phyloP scores from a whole-genome alignment of 345 rosid species.

The Durio zibethinus region DNA sequence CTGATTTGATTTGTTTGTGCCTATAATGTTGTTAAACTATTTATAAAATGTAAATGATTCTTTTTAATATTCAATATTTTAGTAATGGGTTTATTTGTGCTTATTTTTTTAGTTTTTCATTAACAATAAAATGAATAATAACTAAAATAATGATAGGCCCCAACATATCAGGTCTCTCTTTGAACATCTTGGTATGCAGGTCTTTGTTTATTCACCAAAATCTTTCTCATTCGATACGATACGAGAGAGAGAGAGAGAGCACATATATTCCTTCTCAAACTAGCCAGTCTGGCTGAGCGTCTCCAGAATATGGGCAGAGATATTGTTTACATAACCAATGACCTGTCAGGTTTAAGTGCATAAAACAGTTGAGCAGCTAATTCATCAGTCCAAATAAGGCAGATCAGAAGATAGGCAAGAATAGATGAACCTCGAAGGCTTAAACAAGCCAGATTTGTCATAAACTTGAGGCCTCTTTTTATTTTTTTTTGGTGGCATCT shows the following conservation, averaged over 20 bases:
- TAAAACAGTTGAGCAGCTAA: neutral
- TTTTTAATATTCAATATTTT: neutral
- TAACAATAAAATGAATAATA: neutral
- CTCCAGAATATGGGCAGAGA: neutral
- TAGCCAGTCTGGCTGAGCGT: constrained; percentile 4
- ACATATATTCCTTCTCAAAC: neutral
- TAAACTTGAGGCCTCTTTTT: neutral
- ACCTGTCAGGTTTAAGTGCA: neutral
- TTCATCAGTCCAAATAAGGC: neutral
- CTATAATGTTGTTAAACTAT: neutral
- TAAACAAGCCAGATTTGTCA: neutral
- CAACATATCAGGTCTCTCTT: neutral
- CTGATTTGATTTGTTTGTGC: neutral
- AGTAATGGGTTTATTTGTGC: neutral
- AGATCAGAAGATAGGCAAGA: neutral
- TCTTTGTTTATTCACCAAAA: neutral
- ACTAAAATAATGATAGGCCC: neutral
- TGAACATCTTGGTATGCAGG: neutral
- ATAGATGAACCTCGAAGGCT: neutral
- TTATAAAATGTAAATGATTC: neutral
- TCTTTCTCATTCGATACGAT: neutral
- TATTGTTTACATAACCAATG: neutral
- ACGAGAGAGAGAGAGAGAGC: too few relatives aligned
- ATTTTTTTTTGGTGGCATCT: neutral
- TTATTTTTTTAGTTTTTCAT: neutral